A percentile compares a stretch with the other conserved stretches of the same genome.
Conservation (phyloP, 805 yeast genomes). For the Barnettozyma populi region DNA sequence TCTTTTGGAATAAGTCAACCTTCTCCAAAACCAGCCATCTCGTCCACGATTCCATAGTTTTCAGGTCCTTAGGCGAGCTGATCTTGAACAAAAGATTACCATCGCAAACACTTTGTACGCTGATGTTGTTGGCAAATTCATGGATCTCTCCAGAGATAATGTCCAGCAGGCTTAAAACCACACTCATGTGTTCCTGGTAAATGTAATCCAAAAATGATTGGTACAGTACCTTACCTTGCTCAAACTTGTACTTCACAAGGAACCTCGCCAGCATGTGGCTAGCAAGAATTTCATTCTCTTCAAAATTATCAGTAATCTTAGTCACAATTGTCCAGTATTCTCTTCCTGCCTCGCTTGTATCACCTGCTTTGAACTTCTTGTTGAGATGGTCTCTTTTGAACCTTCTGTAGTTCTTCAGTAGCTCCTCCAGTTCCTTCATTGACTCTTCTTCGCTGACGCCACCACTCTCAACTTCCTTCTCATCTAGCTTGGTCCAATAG, state of each 20-base stretch:
- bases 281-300: conserved; percentile 10
- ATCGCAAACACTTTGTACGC: not conserved
- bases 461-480: conserved; percentile 7
- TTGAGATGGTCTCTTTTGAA: conserved; percentile 41
- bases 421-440: conserved; percentile 27
- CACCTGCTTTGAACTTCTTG: conserved; percentile 36
- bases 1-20: not conserved
- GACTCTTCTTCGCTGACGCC: conserved; percentile 26
- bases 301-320: conserved; percentile 14
- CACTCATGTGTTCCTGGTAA: conserved; percentile 8
- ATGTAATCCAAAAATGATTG: conserved; percentile 21
- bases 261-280: not conserved
- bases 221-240: conserved; percentile 26
- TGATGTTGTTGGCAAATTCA: conserved; percentile 8
- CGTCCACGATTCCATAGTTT: conserved; percentile 13
- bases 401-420: conserved; percentile 44
- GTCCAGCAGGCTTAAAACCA: conserved; percentile 16
- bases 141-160: conserved; percentile 8
- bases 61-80: conserved; percentile 8
- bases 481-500: conserved; percentile 54
- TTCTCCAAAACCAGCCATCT: conserved; percentile 13
- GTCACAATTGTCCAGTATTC: conserved; percentile 38
- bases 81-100: not conserved
- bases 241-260: conserved; percentile 21
- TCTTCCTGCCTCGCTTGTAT: conserved; percentile 35